Percentiles rank a stretch among this genome's conserved stretches.
These are phyloP conservation scores for Cardiospermum halicacabum DNA, from an alignment of 345 rosid genomes.

Conservation along the genomic window DNA sequence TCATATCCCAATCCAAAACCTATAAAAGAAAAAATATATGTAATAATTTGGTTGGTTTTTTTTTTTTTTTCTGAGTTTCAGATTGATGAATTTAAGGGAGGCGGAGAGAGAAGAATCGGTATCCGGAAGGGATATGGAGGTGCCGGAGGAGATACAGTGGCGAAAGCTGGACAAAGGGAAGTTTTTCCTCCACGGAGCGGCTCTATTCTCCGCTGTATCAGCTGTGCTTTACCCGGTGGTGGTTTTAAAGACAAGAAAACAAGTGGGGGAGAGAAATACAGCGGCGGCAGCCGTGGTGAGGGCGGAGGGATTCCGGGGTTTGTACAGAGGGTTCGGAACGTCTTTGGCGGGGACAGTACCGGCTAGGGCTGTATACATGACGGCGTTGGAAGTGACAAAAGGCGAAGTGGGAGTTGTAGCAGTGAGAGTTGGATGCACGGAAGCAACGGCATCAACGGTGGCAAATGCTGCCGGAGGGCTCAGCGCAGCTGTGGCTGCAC, in stretches of 20 bases:
- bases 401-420: constrained; percentile 75
- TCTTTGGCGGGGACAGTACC: constrained; percentile 88
- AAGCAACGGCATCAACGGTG: constrained; percentile 54
- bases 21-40: background rate
- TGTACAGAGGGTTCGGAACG: constrained; percentile 89
- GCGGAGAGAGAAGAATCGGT: constrained; percentile 40
- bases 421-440: constrained; percentile 59
- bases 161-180: constrained; percentile 84
- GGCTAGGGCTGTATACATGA: constrained; percentile 90
- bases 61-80: too few relatives aligned
- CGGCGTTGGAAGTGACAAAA: constrained; percentile 80
- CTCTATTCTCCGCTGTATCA: constrained; percentile 83
- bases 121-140: constrained; percentile 45
- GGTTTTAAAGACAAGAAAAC: constrained; percentile 83
- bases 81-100: constrained; percentile 47
- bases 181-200: constrained; percentile 89
- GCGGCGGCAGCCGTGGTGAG: constrained; percentile 47
- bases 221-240: constrained; percentile 72
- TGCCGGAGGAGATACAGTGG: constrained; percentile 76
- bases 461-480: constrained; percentile 84
- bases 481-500: constrained; percentile 91
- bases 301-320: constrained; percentile 67
- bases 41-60: background rate
- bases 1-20: constrained; percentile 16
- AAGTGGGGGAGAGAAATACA: constrained; percentile 53